Conservation (phyloP, 768 basidiomycete genomes). For the Pisolithus marmoratus region DNA sequence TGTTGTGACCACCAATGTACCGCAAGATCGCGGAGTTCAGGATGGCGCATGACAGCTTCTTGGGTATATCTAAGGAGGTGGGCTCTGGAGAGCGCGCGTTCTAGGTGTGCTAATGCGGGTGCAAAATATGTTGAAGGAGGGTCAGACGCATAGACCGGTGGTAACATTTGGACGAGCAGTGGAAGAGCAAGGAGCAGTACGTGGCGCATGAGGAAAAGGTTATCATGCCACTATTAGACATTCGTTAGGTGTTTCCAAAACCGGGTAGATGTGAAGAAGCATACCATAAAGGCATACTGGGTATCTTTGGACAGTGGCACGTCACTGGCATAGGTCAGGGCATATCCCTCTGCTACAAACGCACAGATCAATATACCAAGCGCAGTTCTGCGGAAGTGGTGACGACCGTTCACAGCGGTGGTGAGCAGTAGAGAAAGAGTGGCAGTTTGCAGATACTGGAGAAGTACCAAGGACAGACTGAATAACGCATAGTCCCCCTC, state of each 20-base stretch:
- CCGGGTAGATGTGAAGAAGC: slow-evolving; percentile 5
- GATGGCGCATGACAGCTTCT: slow-evolving; percentile 52
- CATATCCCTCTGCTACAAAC: slow-evolving; percentile 51
- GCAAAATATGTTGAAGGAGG: slow-evolving; percentile 24
- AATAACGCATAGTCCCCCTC: slow-evolving; percentile 56
- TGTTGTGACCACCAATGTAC: slow-evolving; percentile 54
- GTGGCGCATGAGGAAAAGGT: slow-evolving; percentile 47
- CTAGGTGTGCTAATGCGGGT: slow-evolving; percentile 23
- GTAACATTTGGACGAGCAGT: slow-evolving; percentile 38
- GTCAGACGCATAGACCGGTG: slow-evolving; percentile 28
- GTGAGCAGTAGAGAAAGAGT: slow-evolving; percentile 45
- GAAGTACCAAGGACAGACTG: slow-evolving; percentile 46
- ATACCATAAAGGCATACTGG: slow-evolving; percentile 34
- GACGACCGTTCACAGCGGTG: slow-evolving; percentile 32
- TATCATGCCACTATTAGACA: slow-evolving; percentile 60
- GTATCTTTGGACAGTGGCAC: slow-evolving; percentile 42
- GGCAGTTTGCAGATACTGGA: slow-evolving; percentile 56
- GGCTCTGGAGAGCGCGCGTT: slow-evolving; percentile 38
- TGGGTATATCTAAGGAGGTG: slow-evolving; percentile 52
- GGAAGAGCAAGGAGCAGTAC: slow-evolving; percentile 55
- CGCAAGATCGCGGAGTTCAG: slow-evolving; percentile 41
- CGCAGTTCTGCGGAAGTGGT: slow-evolving; percentile 39
- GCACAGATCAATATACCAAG: slow-evolving; percentile 45
- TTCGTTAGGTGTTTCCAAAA: background rate
- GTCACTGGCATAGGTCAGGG: slow-evolving; percentile 40